These are phyloP conservation scores for Pichia sp. DNA, from an alignment of 1,139 yeast species.

Conservation along the genomic window DNA sequence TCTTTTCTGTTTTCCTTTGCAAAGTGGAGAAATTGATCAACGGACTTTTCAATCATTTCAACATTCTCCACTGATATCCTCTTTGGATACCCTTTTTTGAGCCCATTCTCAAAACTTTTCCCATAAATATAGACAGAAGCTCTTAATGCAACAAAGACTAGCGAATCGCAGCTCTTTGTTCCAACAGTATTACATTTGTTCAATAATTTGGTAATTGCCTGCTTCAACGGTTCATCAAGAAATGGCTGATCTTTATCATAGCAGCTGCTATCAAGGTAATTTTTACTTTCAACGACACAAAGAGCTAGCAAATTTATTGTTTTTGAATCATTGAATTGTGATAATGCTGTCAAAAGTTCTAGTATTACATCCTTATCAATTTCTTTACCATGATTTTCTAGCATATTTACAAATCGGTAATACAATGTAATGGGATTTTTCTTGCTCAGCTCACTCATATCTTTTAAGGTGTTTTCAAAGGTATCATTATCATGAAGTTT, in stretches of 20 bases:
- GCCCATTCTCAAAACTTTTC: slow-evolving; percentile 16
- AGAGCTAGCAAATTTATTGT: slow-evolving; percentile 22
- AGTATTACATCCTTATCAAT: slow-evolving; percentile 16
- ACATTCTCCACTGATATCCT: not conserved
- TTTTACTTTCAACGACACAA: slow-evolving; percentile 24
- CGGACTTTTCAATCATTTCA: slow-evolving; percentile 5
- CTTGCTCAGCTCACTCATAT: slow-evolving; percentile 22
- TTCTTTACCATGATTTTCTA: slow-evolving; percentile 17
- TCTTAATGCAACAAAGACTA: slow-evolving; percentile 25
- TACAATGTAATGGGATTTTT: slow-evolving; percentile 28
- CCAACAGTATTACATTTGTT: slow-evolving; percentile 13
- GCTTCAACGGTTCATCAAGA: slow-evolving; percentile 16
- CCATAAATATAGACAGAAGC: slow-evolving; percentile 26
- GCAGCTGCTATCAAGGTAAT: not conserved
- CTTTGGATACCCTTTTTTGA: not conserved
- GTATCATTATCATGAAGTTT: slow-evolving; percentile 18
- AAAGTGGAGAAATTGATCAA: slow-evolving; percentile 1
- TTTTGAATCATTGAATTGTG: slow-evolving; percentile 10
- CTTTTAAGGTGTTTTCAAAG: slow-evolving; percentile 17
- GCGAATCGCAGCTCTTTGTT: slow-evolving; percentile 11
- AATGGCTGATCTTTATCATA: not conserved
- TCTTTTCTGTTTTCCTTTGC: not conserved
- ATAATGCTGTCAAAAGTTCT: slow-evolving; percentile 14
- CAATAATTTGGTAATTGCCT: slow-evolving; percentile 22
- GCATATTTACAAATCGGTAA: slow-evolving; percentile 25